Evolutionary conservation across 2,329 filamentous ascomycete genomes (phyloP), one percentile per base, ranked within the genome.

Genomic region (Calonectria henricotiae): DNA sequence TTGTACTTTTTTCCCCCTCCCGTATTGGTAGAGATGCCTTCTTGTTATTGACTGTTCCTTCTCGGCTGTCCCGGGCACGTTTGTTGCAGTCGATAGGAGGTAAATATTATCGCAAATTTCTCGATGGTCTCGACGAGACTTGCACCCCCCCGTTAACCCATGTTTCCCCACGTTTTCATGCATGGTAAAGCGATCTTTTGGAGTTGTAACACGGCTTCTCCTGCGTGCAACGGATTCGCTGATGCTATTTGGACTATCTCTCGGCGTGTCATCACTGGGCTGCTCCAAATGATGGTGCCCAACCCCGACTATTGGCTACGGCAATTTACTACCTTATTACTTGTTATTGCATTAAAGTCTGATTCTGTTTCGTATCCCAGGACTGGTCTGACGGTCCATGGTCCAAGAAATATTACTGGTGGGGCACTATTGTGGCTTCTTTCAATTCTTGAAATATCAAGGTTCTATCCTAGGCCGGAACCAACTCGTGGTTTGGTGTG

Each of bases 1-100:
- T 54, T 71, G 54, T 73, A 55, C 27, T 37, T 37, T 63, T 67
- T 47, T 43, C 35, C 43, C 32, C 7, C 32, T 7, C 13, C 35
- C 35, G n/a, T 58, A 20, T 58, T 39, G 20, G 32, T 35, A 58
- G 20, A 58, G n/a, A 58, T 61, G 37, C 41, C 39, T 32, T 51
- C 47, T 55, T 37, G 27, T 11, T 61, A 23, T 35, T 43, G 25
- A 23, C 54, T 43, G 32, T 44, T 54, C 35, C 20, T 25, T 51
- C 37, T n/a, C 44, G 49, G 30, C 54, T 62, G 51, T 12, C n/a
- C 20, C 35, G 11, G 2, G 32, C 13, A 25, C 30, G 11, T 30
- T 6, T 17, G 47, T 27, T 13, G 23, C 25, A 13, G 32, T 39
- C 32, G 20, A 20, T 32, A 37, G 23, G 32, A 37, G 37, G 32